Evolutionary conservation across 345 rosid species (phyloP), one percentile per base, ranked within the genome.

Genomic region (Abelmoschus esculentus): DNA sequence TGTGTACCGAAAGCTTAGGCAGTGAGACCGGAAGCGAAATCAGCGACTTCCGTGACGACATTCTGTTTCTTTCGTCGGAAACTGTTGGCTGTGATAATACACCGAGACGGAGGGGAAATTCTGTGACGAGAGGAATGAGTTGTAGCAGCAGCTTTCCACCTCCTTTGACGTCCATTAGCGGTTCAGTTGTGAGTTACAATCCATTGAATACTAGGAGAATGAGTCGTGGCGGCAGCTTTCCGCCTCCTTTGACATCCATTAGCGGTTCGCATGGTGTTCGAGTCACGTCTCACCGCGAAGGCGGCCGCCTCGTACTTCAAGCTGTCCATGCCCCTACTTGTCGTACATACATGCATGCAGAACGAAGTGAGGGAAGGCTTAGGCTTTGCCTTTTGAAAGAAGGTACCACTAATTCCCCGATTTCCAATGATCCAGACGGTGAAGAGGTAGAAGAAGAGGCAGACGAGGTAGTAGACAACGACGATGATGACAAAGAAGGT

Each of bases 1-100:
- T 89, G 86, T 93, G 98, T 79, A 93, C 98, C n/a, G 98, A 93
- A 77, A 87, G 85, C 52, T 77, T 93, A 0, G 97, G 97, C 6
- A 84, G 85, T 50, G 98, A 93, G 52, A 47, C 52, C 52, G 52
- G 52, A 47, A 47, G 52, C n/a, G 14, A 47, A 12, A 14, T 3
- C 52, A 11, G 66, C 29, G 83, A 71, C 1, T 70, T 19, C 72
- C 69, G 70, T 6, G 84, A 77, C 32, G 78, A 81, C n/a, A 57
- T 82, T 42, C 65, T 38, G 42, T 38, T 47, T 47, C 17, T 14
- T 52, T 76, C 67, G 13, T 14, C 52, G 15, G 52, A 47, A 47
- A 3, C 52, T 4, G n/a, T 2, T 5, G 15, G 15, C 3, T 3
- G 15, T 13, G 5, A 47, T 22, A 22, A 22, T 12, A 47, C n/a